Evolutionary conservation across 1,284 basidiomycete genomes (phyloP).

Genomic region (Rhodotorula sp.): DNA sequence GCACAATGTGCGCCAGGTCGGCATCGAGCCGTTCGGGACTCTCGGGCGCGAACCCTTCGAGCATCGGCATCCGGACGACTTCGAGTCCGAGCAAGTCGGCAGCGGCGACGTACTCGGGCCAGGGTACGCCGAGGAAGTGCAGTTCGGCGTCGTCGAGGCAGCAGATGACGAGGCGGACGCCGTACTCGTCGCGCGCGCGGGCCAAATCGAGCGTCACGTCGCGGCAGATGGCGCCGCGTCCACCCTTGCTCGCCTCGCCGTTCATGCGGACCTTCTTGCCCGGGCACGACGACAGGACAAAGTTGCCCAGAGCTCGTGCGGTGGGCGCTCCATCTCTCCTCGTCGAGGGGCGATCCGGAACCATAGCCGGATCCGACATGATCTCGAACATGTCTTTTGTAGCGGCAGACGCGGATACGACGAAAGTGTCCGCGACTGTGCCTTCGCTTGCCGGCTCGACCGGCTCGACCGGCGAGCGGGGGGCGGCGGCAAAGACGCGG

Average conservation of each 20-base stretch:
- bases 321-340: neutral
- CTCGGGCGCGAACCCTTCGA: conserved; percentile 82
- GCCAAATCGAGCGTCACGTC: conserved; percentile 73
- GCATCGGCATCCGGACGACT: conserved; percentile 78
- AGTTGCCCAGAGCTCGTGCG: conserved; percentile 66
- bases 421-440: conserved; percentile 6
- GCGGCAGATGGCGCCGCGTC: conserved; percentile 77
- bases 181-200: conserved; percentile 62
- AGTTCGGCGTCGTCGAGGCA: conserved; percentile 66
- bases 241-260: conserved; percentile 49
- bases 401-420: conserved; percentile 16
- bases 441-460: neutral
- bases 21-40: conserved; percentile 57
- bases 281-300: conserved; percentile 87
- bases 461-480: neutral
- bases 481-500: neutral
- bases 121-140: conserved; percentile 75
- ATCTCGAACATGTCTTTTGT: conserved; percentile 28
- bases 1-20: conserved; percentile 68
- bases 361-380: conserved; percentile 1
- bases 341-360: neutral
- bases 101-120: conserved; percentile 67
- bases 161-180: conserved; percentile 39
- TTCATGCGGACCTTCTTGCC: conserved; percentile 89
- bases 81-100: conserved; percentile 69